Base-by-base conservation (phyloP, 192 early-diverging fungal genomes). In the Diversispora eburnea region DNA sequence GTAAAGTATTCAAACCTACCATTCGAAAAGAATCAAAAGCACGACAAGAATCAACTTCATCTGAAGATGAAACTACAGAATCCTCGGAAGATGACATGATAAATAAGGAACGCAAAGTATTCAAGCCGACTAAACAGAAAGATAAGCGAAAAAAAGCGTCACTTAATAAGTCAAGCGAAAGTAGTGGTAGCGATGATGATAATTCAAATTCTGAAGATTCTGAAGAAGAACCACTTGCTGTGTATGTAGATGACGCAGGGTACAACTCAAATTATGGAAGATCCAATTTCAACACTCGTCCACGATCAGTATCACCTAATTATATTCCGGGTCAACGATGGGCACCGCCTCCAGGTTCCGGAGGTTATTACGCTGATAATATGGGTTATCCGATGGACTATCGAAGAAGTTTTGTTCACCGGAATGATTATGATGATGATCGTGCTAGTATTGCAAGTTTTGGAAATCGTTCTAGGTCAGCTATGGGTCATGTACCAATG, bases 1-100 rank as follows among this genome's bases (percentile, higher is more conserved):
- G 46, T 48, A 73, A 55, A 13, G 61, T 73, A 45, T 73, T 73
- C 41, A 73, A 73, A 41, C 72, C 72, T 17, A 73, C 72, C 17
- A 73, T 64, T 17, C 39, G 22, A 64, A 73, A 46, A 7, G 60
- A 73, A 33, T 33, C 25, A 33, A 33, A 33, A 33, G 25, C 2
- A 33, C 25, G 25, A 33, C 25, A 33, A 10, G 51, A 54, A 13
- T 54, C 9, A 10, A 54, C 51, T 54, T 54, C 51, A 9, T 8
- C 13, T 8, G n/a, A 33, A 25, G 48, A 58, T 2, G 25, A 33
- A 33, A 33, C 25, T 33, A 1, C 25, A 33, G 25, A 33, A 42
- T n/a, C 55, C 5, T 22, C 25, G 0, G 42, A 56, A 2, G 69
- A 71, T 13, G 56, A 71, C 19, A 42, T 62, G 15, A 54, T 64